Percentiles rank a stretch among this genome's conserved stretches.
phyloP scores from a whole-genome alignment of 192 early-diverging fungal genomes.

The Helicostylum pulchrum region DNA sequence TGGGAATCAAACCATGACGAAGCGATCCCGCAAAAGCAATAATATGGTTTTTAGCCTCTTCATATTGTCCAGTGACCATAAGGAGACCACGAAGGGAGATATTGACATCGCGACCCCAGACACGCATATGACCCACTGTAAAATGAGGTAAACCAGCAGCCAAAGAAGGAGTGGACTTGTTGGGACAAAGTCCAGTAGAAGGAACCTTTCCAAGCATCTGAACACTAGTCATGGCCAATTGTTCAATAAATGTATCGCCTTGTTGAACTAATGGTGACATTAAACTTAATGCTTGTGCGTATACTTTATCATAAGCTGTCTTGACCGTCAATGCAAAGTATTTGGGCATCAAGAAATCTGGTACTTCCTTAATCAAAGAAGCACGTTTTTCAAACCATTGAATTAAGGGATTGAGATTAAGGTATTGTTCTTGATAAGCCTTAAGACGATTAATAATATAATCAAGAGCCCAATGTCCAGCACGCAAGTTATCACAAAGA shows the following conservation, averaged over 20 bases:
- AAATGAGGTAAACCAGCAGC: slow-evolving; percentile 98
- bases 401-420: slow-evolving; percentile 34
- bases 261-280: slow-evolving; percentile 56
- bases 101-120: slow-evolving; percentile 99
- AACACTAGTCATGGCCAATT: slow-evolving; percentile 73
- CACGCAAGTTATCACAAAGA: slow-evolving; percentile 84
- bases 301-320: slow-evolving; percentile 72
- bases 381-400: slow-evolving; percentile 81
- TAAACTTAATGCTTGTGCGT: slow-evolving; percentile 56
- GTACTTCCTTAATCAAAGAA: slow-evolving; percentile 62
- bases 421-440: slow-evolving; percentile 37
- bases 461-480: slow-evolving; percentile 90
- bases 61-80: slow-evolving; percentile 76
- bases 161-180: slow-evolving; percentile 54
- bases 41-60: slow-evolving; percentile 82
- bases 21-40: slow-evolving; percentile 89
- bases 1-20: slow-evolving; percentile 95
- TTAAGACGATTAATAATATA: slow-evolving; percentile 76
- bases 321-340: slow-evolving; percentile 88
- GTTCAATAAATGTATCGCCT: slow-evolving; percentile 64
- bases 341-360: slow-evolving; percentile 86
- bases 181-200: slow-evolving; percentile 81
- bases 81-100: slow-evolving; percentile 85
- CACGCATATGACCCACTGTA: slow-evolving; percentile 85
- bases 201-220: slow-evolving; percentile 82